Percentiles rank a stretch among this genome's conserved stretches.
These are phyloP conservation scores for Populus tomentosa DNA, from an alignment of 441 rosid species.

Conservation along the genomic window DNA sequence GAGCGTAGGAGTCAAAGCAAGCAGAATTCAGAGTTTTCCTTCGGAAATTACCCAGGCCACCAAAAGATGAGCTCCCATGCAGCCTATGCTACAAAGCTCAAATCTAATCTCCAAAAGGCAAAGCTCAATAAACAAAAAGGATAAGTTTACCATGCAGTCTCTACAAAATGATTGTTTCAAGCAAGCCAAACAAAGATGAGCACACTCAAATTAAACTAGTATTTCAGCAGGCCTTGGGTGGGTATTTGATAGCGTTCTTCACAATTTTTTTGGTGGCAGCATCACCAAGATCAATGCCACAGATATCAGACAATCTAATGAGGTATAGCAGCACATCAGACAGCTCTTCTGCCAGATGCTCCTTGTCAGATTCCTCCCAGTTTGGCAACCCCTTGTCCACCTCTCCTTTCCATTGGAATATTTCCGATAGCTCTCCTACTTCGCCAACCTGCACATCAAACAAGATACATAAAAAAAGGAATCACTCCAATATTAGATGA, in stretches of 20 bases:
- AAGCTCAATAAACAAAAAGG: background rate
- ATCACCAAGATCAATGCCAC: slow-evolving; percentile 46
- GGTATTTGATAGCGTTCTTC: slow-evolving; percentile 49
- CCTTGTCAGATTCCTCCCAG: slow-evolving; percentile 45
- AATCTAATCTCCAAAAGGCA: too few relatives aligned
- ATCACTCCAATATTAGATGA: background rate
- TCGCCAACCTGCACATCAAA: slow-evolving; percentile 32
- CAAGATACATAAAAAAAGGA: background rate
- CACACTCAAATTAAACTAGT: too few relatives aligned
- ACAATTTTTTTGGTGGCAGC: slow-evolving; percentile 42
- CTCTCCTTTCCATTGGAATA: slow-evolving; percentile 60
- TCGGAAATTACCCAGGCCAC: too few relatives aligned
- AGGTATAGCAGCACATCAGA: slow-evolving; percentile 53
- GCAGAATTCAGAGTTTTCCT: too few relatives aligned
- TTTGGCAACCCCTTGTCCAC: slow-evolving; percentile 48
- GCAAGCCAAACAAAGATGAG: background rate
- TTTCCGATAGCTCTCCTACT: slow-evolving; percentile 50
- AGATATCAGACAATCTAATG: slow-evolving; percentile 46
- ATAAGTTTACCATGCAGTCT: background rate
- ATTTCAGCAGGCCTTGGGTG: slow-evolving; percentile 19
- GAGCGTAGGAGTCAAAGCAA: too few relatives aligned
- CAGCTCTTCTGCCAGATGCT: slow-evolving; percentile 51
- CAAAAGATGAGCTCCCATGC: too few relatives aligned
- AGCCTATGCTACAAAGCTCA: too few relatives aligned
- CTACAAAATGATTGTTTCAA: background rate